Evolutionary conservation across 1,139 yeast genomes (phyloP).

Genomic region (Suhomyces atakaporum): DNA sequence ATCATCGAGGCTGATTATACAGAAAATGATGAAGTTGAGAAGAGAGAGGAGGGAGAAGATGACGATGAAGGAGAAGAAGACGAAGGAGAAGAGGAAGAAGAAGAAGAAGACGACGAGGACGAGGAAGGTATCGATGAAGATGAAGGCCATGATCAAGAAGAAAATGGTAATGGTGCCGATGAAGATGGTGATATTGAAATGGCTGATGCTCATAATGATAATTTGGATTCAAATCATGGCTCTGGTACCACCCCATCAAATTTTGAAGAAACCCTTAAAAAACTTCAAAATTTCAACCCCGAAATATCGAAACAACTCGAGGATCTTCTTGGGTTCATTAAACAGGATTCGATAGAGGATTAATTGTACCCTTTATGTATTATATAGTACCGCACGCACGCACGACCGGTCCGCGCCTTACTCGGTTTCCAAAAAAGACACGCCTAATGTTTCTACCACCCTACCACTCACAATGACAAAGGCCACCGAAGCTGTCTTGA

Average conservation of each 20-base stretch:
- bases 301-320: constrained; percentile 40
- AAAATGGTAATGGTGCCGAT: constrained; percentile 14
- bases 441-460: constrained; percentile 7
- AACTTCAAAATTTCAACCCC: constrained; percentile 36
- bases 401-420: constrained; percentile 3
- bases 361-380: constrained; percentile 1
- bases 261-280: constrained; percentile 25
- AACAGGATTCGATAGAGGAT: constrained; percentile 35
- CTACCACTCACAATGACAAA: constrained; percentile 54
- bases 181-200: constrained; percentile 14
- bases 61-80: constrained; percentile 25
- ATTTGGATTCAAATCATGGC: constrained; percentile 14
- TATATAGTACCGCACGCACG: constrained; percentile 1
- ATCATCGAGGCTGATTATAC: constrained; percentile 44
- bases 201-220: constrained; percentile 18
- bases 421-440: constrained; percentile 9
- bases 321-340: constrained; percentile 48
- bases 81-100: constrained; percentile 25
- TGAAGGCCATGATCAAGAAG: no score
- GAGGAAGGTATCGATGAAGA: constrained; percentile 24
- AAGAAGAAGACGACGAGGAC: constrained; percentile 23
- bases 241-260: constrained; percentile 18
- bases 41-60: constrained; percentile 21
- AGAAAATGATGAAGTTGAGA: constrained; percentile 25
- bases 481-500: constrained; percentile 62